A percentile compares a stretch with the other conserved stretches of the same genome.
Evolutionary conservation across 75 land plant genomes (phyloP).

Genomic region (Sequoiadendron giganteum): DNA sequence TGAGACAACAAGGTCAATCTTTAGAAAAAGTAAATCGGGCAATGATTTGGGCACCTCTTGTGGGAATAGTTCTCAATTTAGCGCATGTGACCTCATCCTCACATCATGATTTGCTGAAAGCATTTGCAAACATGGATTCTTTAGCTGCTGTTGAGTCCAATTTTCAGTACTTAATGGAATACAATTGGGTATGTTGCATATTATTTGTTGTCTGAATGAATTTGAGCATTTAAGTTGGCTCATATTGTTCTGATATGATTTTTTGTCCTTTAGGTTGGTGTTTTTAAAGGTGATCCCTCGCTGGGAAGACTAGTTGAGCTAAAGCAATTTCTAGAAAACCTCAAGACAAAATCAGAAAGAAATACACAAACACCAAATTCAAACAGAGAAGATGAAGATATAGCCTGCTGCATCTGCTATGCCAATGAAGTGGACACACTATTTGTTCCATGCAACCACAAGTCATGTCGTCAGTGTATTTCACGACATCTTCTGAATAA

Average conservation of each 20-base stretch:
- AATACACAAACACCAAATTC: slow-evolving; percentile 15
- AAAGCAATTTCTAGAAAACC: slow-evolving; percentile 43
- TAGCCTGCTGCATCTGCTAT: slow-evolving; percentile 91
- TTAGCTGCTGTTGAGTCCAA: slow-evolving; percentile 56
- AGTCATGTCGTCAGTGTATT: slow-evolving; percentile 85
- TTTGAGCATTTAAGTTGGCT: background rate
- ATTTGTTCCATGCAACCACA: slow-evolving; percentile 83
- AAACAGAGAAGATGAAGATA: slow-evolving; percentile 27
- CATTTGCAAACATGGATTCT: slow-evolving; percentile 81
- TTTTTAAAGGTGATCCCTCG: slow-evolving; percentile 65
- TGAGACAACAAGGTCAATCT: slow-evolving; percentile 69
- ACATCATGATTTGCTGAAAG: slow-evolving; percentile 43
- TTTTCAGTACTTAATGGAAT: slow-evolving; percentile 75
- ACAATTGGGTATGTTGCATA: slow-evolving; percentile 72
- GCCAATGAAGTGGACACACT: slow-evolving; percentile 61
- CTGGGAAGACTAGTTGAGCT: slow-evolving; percentile 54
- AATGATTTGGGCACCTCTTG: slow-evolving; percentile 87
- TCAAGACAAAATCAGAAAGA: slow-evolving; percentile 36
- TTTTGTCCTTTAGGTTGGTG: slow-evolving; percentile 22
- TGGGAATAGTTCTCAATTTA: slow-evolving; percentile 81
- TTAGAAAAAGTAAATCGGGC: slow-evolving; percentile 80
- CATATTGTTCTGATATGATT: background rate
- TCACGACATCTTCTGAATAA: slow-evolving; percentile 88
- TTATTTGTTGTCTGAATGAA: background rate
- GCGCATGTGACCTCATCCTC: slow-evolving; percentile 39